These are phyloP conservation scores for Cenchrus purpureus DNA, from an alignment of 176 grass and related monocot genomes.

Conservation along the genomic window DNA sequence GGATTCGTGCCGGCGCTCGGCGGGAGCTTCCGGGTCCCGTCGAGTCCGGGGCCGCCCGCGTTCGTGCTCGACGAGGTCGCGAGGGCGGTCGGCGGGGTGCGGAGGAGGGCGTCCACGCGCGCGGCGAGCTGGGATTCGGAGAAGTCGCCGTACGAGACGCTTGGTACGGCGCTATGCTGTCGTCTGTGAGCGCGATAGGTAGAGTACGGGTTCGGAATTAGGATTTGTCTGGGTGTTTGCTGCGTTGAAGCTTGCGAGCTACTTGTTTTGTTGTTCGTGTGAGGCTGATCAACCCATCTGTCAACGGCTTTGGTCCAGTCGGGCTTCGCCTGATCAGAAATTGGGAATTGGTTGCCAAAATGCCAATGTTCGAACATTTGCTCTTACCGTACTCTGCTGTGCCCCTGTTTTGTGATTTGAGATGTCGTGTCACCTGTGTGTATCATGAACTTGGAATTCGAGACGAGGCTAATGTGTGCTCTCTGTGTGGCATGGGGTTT, in stretches of 20 bases:
- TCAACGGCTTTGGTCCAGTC: not conserved
- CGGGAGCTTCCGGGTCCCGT: constrained; percentile 50
- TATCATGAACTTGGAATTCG: constrained; percentile 1
- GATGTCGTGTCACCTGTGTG: not conserved
- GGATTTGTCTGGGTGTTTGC: not conserved
- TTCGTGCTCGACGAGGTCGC: constrained; percentile 73
- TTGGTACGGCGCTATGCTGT: constrained; percentile 55
- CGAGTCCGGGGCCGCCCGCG: constrained; percentile 39
- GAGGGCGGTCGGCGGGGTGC: constrained; percentile 41
- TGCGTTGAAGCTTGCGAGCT: not conserved
- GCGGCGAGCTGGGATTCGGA: constrained; percentile 89
- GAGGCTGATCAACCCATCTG: not conserved
- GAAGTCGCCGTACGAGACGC: constrained; percentile 86
- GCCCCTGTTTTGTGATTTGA: not conserved
- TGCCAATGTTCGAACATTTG: constrained; percentile 8
- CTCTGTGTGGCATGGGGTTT: constrained; percentile 32
- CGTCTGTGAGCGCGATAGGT: not conserved
- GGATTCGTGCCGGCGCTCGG: constrained; percentile 29
- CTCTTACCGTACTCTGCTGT: not conserved
- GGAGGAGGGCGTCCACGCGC: constrained; percentile 74
- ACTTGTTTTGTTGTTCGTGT: not conserved
- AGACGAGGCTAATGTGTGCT: constrained; percentile 24
- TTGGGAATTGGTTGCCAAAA: not conserved
- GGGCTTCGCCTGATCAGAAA: not conserved
- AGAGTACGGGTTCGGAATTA: constrained; percentile 19